Conservation (phyloP, 2,329 filamentous ascomycete species). For the Zasmidium citrigriseum region DNA sequence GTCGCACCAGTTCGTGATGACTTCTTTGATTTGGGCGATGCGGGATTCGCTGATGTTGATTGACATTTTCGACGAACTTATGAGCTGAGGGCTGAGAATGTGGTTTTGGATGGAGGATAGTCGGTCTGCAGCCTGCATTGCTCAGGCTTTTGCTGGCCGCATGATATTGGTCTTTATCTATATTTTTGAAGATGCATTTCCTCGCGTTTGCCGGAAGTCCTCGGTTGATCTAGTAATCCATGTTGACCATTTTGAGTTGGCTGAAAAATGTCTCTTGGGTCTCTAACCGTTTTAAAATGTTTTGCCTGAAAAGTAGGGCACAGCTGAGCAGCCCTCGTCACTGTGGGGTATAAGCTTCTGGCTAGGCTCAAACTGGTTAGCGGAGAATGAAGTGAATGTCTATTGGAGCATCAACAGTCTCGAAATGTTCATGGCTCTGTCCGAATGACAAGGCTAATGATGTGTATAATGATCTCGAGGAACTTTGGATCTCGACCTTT, state of each 20-base stretch:
- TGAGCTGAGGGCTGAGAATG: neutral
- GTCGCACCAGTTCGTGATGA: neutral
- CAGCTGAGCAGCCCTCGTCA: neutral
- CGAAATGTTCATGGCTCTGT: too few relatives aligned
- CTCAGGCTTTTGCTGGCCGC: neutral
- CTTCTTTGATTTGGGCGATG: conserved; percentile 5
- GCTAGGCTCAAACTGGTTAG: neutral
- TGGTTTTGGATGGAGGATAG: neutral
- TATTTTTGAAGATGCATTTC: too few relatives aligned
- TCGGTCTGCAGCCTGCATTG: neutral
- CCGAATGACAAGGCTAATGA: too few relatives aligned
- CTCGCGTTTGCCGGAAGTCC: too few relatives aligned
- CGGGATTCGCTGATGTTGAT: conserved; percentile 6
- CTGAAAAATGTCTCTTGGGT: neutral
- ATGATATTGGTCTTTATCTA: neutral
- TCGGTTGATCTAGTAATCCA: neutral
- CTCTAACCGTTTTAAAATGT: too few relatives aligned
- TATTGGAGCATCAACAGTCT: too few relatives aligned
- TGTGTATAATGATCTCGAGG: too few relatives aligned
- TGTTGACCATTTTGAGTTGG: neutral
- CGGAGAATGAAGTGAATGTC: neutral
- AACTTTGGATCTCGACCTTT: too few relatives aligned
- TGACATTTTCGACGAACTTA: conserved; percentile 1
- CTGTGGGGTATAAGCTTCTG: neutral
- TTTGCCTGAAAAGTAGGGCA: neutral